phyloP scores from a whole-genome alignment of 345 rosid genomes.

The Eucalyptus curtisii region DNA sequence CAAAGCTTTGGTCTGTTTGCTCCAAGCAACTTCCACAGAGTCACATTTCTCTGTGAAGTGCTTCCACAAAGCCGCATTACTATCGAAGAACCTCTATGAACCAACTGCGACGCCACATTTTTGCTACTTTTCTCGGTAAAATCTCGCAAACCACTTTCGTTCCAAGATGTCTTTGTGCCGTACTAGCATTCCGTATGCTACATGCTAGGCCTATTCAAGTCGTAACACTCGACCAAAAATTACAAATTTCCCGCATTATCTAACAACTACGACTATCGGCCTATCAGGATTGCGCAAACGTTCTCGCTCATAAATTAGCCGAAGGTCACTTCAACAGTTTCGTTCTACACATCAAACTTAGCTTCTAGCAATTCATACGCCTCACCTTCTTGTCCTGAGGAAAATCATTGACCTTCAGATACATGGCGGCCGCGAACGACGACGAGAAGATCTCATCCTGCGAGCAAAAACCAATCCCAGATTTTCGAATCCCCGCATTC shows the following conservation, averaged over 20 bases:
- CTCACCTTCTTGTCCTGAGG: slow-evolving; percentile 68
- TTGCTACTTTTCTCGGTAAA: neutral
- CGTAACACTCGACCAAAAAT: fast-evolving
- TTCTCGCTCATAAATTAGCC: neutral
- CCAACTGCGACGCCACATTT: neutral
- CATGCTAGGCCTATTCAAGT: neutral
- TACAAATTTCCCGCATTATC: neutral
- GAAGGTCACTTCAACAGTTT: neutral
- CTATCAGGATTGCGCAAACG: neutral
- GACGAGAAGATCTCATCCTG: slow-evolving; percentile 94
- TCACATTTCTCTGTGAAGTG: neutral
- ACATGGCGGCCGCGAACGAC: slow-evolving; percentile 90
- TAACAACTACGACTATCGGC: neutral
- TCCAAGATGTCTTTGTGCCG: neutral
- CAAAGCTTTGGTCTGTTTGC: neutral
- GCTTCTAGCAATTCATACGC: neutral
- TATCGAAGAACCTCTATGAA: neutral
- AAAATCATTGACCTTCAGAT: slow-evolving; percentile 63
- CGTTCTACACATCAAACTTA: neutral
- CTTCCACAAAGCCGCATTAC: neutral
- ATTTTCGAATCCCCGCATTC: neutral
- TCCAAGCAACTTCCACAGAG: neutral
- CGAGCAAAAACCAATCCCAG: neutral
- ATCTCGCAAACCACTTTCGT: neutral
- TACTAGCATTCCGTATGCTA: neutral